A percentile compares a stretch with the other conserved stretches of the same genome.
These are phyloP conservation scores for Colletotrichum sp. DNA, from an alignment of 2,329 filamentous ascomycete genomes.

Conservation along the genomic window DNA sequence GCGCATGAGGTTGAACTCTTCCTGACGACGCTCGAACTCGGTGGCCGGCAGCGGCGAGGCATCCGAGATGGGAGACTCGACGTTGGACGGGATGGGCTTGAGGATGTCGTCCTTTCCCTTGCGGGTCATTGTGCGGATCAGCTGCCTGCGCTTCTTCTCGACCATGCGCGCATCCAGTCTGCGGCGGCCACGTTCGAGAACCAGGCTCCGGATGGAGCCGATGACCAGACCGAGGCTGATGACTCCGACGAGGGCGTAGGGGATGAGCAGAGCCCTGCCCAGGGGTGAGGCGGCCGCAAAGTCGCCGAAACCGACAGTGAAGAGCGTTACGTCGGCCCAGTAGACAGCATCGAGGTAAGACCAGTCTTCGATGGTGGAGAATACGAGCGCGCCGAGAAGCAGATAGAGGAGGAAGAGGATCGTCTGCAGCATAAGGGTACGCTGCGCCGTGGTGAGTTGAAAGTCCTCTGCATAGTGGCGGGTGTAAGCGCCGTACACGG, in stretches of 20 bases:
- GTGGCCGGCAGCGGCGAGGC: background rate
- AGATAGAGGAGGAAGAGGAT: slow-evolving; percentile 86
- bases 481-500: slow-evolving; percentile 75
- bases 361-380: slow-evolving; percentile 76
- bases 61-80: background rate
- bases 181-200: slow-evolving; percentile 61
- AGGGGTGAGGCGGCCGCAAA: slow-evolving; percentile 53
- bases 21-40: slow-evolving; percentile 67
- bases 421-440: slow-evolving; percentile 89
- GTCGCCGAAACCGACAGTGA: slow-evolving; percentile 70
- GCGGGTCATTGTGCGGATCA: slow-evolving; percentile 50
- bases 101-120: slow-evolving; percentile 54
- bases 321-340: slow-evolving; percentile 76
- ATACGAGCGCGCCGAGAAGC: slow-evolving; percentile 77
- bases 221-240: slow-evolving; percentile 87
- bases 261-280: slow-evolving; percentile 76
- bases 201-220: slow-evolving; percentile 74
- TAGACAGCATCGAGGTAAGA: slow-evolving; percentile 79
- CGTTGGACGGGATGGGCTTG: slow-evolving; percentile 44
- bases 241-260: slow-evolving; percentile 82
- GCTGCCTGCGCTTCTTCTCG: slow-evolving; percentile 60
- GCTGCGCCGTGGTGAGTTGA: slow-evolving; percentile 76
- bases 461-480: slow-evolving; percentile 81
- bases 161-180: slow-evolving; percentile 62
- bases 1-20: slow-evolving; percentile 82